phyloP scores from a whole-genome alignment of 768 basidiomycete species.

The Mycena capillaripes region DNA sequence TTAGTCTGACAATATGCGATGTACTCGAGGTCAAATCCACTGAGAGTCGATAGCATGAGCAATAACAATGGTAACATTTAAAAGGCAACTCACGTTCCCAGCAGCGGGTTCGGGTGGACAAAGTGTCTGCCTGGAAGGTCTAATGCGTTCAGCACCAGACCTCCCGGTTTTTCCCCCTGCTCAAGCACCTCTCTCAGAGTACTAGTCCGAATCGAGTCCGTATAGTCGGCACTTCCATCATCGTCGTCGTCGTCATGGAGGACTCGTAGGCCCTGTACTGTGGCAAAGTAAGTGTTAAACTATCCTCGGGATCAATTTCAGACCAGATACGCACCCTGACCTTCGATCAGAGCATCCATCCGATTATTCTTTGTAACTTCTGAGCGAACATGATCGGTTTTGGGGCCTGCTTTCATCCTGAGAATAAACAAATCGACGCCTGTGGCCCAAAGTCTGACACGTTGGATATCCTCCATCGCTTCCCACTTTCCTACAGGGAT shows the following conservation, averaged over 20 bases:
- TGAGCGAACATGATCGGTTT: neutral
- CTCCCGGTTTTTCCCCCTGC: neutral
- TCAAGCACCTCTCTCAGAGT: neutral
- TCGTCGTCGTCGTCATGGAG: neutral
- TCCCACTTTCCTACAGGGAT: neutral
- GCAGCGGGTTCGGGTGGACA: neutral
- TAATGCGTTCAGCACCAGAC: slow-evolving; percentile 11
- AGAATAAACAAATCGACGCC: neutral
- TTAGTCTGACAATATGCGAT: slow-evolving; percentile 1
- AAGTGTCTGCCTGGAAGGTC: neutral
- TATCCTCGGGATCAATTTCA: neutral
- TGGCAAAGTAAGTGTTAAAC: no score
- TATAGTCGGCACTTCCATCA: neutral
- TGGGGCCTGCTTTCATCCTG: neutral
- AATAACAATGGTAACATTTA: no score
- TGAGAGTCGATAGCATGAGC: no score
- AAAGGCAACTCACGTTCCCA: neutral
- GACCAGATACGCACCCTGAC: neutral
- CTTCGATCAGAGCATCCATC: neutral
- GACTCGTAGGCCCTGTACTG: slow-evolving; percentile 1
- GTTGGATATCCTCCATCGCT: neutral
- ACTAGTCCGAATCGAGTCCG: neutral
- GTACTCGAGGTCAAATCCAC: slow-evolving; percentile 6
- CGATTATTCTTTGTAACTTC: neutral
- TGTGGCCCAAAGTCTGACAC: neutral